Conservation (phyloP, 2,329 filamentous ascomycete species). For the Alternaria ventricosa region DNA sequence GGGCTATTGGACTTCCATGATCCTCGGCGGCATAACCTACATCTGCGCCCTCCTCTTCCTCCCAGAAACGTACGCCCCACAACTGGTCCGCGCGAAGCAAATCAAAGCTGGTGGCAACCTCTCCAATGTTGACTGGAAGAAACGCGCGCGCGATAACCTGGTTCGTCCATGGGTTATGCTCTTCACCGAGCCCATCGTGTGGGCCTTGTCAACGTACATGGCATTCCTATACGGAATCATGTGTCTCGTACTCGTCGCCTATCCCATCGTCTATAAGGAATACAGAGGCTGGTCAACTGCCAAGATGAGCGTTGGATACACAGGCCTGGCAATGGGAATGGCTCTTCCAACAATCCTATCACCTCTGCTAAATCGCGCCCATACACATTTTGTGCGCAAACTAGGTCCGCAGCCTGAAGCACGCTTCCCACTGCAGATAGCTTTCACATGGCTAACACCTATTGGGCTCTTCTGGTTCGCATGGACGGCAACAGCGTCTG, state of each 20-base stretch:
- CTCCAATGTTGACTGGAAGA: slow-evolving; percentile 1
- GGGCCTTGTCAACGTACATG: slow-evolving; percentile 29
- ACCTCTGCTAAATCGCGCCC: slow-evolving; percentile 4
- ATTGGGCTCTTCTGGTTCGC: slow-evolving; percentile 61
- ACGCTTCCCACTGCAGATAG: slow-evolving; percentile 59
- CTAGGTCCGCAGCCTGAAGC: slow-evolving; percentile 58
- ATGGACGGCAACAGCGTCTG: slow-evolving; percentile 55
- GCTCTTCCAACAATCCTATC: slow-evolving; percentile 26
- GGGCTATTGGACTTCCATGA: slow-evolving; percentile 48
- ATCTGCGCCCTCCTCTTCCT: slow-evolving; percentile 34
- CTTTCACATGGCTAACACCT: slow-evolving; percentile 52
- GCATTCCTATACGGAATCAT: slow-evolving; percentile 51
- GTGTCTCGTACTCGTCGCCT: slow-evolving; percentile 58
- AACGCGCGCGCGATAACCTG: slow-evolving; percentile 26
- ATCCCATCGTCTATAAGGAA: slow-evolving; percentile 53
- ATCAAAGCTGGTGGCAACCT: slow-evolving; percentile 56
- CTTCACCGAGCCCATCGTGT: slow-evolving; percentile 29
- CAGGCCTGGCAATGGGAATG: slow-evolving; percentile 26
- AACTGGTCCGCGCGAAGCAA: slow-evolving; percentile 65
- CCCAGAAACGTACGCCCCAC: slow-evolving; percentile 68
- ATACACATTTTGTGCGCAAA: slow-evolving; percentile 32
- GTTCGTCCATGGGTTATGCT: slow-evolving; percentile 28
- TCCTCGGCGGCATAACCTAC: slow-evolving; percentile 49
- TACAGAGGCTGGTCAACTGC: slow-evolving; percentile 44
- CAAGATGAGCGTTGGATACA: slow-evolving; percentile 47